Evolutionary conservation across 345 rosid species (phyloP).

Genomic region (Euphorbia tirucalli): DNA sequence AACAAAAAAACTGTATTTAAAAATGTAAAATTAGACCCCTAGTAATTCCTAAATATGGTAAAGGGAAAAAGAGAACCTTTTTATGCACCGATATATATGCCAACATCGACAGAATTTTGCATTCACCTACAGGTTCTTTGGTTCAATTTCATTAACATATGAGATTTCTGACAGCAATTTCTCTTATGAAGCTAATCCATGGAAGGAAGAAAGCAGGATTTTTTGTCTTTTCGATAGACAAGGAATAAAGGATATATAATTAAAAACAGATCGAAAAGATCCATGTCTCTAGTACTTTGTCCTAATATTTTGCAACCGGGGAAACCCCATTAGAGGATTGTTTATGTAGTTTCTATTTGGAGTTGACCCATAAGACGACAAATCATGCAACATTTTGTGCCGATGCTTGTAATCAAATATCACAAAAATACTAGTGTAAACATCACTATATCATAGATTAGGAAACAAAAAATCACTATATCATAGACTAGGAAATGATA

Average conservation of each 20-base stretch:
- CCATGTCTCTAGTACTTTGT: background rate
- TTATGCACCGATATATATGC: background rate
- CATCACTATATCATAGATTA: background rate
- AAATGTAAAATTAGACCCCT: conserved; percentile 2
- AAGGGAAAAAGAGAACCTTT: background rate
- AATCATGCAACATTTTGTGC: background rate
- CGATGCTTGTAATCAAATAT: background rate
- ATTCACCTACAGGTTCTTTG: background rate
- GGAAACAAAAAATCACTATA: conserved; percentile 9
- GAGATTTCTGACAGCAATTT: background rate
- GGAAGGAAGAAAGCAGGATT: background rate
- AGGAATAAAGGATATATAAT: background rate
- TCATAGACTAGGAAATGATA: conserved; percentile 29
- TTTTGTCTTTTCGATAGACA: background rate
- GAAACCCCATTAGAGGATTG: background rate
- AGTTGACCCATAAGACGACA: background rate
- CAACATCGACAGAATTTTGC: background rate
- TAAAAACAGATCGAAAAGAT: background rate
- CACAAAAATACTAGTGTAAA: background rate
- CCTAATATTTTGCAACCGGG: background rate
- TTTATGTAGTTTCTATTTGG: background rate
- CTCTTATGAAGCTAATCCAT: background rate
- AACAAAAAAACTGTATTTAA: background rate
- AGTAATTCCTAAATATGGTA: background rate
- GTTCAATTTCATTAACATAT: background rate